Evolutionary conservation across 768 basidiomycete genomes (phyloP).

Genomic region (Kwoniella sp.): DNA sequence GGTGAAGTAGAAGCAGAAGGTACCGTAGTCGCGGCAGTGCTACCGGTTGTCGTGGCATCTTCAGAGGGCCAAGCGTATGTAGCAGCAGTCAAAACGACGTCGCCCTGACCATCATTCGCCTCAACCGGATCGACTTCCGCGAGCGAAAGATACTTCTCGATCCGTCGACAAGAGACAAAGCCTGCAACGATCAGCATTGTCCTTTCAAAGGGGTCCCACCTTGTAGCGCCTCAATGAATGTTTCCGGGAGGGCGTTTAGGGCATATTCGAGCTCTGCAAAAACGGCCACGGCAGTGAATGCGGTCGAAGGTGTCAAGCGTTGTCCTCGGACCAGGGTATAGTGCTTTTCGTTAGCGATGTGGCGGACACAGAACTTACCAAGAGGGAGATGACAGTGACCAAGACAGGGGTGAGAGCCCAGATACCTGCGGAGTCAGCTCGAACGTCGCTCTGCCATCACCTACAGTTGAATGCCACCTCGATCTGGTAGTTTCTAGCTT

Average conservation of each 20-base stretch:
- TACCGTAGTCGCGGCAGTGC: slow-evolving; percentile 63
- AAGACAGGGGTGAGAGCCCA: slow-evolving; percentile 59
- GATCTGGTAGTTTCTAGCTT: slow-evolving; percentile 78
- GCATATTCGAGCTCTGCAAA: slow-evolving; percentile 82
- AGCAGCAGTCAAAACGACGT: slow-evolving; percentile 72
- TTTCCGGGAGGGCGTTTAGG: slow-evolving; percentile 81
- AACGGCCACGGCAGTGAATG: slow-evolving; percentile 68
- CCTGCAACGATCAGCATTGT: slow-evolving; percentile 52
- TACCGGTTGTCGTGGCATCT: slow-evolving; percentile 56
- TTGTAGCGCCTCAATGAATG: slow-evolving; percentile 84
- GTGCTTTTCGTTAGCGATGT: slow-evolving; percentile 43
- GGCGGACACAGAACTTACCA: slow-evolving; percentile 33
- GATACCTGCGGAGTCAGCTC: slow-evolving; percentile 35
- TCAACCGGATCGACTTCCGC: slow-evolving; percentile 66
- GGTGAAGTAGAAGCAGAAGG: too few species aligned
- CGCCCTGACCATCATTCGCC: slow-evolving; percentile 54
- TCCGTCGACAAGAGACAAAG: slow-evolving; percentile 78
- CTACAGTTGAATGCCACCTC: slow-evolving; percentile 56
- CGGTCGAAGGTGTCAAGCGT: slow-evolving; percentile 71
- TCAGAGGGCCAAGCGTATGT: slow-evolving; percentile 90
- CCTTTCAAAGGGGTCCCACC: slow-evolving; percentile 47
- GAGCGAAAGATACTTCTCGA: slow-evolving; percentile 78
- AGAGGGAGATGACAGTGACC: slow-evolving; percentile 57
- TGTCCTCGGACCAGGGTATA: slow-evolving; percentile 69
- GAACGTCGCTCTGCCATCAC: not conserved